These are phyloP conservation scores for Drosera spatulata DNA, from an alignment of 179 eudicot species.

Conservation along the genomic window DNA sequence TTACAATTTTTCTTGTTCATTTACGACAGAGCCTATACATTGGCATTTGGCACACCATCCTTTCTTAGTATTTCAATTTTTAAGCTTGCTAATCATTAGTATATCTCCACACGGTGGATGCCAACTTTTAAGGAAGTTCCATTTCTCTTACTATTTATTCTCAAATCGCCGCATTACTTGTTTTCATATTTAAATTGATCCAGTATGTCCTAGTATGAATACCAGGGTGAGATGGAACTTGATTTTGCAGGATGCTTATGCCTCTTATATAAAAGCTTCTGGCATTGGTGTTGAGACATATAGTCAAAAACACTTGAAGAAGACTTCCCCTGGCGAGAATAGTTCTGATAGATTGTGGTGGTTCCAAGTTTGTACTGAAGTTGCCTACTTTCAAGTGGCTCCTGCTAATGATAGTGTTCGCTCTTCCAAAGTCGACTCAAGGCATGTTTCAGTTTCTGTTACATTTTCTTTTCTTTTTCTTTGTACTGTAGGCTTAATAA, in stretches of 20 bases:
- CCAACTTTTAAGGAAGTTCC: too few species aligned
- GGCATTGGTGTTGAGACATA: constrained; percentile 55
- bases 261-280: constrained; percentile 62
- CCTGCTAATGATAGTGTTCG: constrained; percentile 88
- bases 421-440: constrained; percentile 74
- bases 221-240: constrained; percentile 1
- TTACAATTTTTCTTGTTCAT: background rate
- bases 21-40: too few species aligned
- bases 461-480: too few species aligned
- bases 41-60: background rate
- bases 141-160: too few species aligned
- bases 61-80: background rate
- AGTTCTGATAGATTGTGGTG: constrained; percentile 80
- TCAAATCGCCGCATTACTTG: too few species aligned
- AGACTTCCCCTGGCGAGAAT: constrained; percentile 27
- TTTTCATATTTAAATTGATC: too few species aligned
- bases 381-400: constrained; percentile 99
- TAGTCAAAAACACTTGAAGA: constrained; percentile 58
- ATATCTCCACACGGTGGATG: too few species aligned
- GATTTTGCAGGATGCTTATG: constrained; percentile 67
- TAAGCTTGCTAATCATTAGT: too few species aligned
- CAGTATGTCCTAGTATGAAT: background rate
- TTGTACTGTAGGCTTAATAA: too few species aligned
- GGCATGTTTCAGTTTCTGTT: constrained; percentile 21
- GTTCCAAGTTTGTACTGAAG: constrained; percentile 99